phyloP scores from a whole-genome alignment of 129 eudicot species.

The Smallanthus sonchifolius region DNA sequence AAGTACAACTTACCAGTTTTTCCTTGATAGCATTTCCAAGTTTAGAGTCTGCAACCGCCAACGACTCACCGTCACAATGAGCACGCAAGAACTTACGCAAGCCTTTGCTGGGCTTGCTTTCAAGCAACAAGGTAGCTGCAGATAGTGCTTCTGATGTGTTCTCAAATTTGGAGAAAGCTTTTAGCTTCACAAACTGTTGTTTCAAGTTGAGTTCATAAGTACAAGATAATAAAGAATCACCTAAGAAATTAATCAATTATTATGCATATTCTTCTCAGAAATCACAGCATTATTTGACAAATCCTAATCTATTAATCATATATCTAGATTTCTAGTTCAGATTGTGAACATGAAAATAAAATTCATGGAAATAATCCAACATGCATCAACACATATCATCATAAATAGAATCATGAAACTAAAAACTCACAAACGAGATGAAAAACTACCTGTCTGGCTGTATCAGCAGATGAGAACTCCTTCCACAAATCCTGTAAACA shows the following conservation, averaged over 20 bases:
- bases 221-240: background rate
- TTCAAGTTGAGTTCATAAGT: constrained; percentile 7
- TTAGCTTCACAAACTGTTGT: constrained; percentile 78
- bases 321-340: background rate
- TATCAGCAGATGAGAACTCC: constrained; percentile 34
- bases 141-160: constrained; percentile 83
- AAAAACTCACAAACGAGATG: background rate
- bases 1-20: constrained; percentile 59
- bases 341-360: background rate
- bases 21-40: constrained; percentile 79
- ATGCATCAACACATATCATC: background rate
- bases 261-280: too few species aligned
- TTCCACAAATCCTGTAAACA: constrained; percentile 27
- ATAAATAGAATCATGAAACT: background rate
- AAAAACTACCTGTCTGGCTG: constrained; percentile 28
- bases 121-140: constrained; percentile 57
- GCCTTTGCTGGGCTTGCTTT: constrained; percentile 87
- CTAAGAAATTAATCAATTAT: too few species aligned
- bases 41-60: constrained; percentile 87
- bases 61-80: constrained; percentile 80
- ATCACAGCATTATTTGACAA: background rate
- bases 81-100: constrained; percentile 87
- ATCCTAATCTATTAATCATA: background rate
- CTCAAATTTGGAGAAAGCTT: constrained; percentile 91
- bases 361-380: background rate